Evolutionary conservation across 768 basidiomycete genomes (phyloP).

Genomic region (Lactifluus echinatus): DNA sequence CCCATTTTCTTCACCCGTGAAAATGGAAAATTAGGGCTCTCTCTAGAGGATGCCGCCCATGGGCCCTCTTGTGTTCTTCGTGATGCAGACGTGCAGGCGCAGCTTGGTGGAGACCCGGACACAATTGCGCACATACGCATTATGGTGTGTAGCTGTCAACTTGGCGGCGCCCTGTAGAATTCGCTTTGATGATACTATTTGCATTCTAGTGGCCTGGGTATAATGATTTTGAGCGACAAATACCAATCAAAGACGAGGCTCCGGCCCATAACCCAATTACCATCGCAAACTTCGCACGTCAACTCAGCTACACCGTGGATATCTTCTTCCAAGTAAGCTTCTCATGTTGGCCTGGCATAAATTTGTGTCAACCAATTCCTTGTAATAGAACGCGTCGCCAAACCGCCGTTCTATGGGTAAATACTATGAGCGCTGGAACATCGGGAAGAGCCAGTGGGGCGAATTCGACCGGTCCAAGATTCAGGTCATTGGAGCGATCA

Average conservation of each 20-base stretch:
- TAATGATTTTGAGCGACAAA: not conserved
- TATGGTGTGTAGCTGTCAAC: not conserved
- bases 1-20: constrained; percentile 13
- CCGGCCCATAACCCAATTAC: not conserved
- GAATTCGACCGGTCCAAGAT: too few relatives aligned
- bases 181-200: not conserved
- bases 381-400: too few relatives aligned
- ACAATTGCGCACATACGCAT: constrained; percentile 6
- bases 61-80: constrained; percentile 1
- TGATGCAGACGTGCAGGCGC: not conserved
- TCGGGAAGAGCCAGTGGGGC: too few relatives aligned
- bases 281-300: constrained; percentile 6
- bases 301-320: too few relatives aligned
- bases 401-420: too few relatives aligned
- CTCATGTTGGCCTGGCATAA: too few relatives aligned
- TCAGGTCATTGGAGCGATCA: too few relatives aligned
- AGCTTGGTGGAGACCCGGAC: constrained; percentile 10
- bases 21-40: constrained; percentile 1
- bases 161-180: not conserved
- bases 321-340: too few relatives aligned
- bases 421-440: too few relatives aligned
- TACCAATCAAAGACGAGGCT: constrained; percentile 13
- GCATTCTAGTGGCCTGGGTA: constrained; percentile 16
- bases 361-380: too few relatives aligned
- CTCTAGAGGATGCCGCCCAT: not conserved